phyloP scores from a whole-genome alignment of 352 stramenopile genomes.

The Pythium dissotocum region DNA sequence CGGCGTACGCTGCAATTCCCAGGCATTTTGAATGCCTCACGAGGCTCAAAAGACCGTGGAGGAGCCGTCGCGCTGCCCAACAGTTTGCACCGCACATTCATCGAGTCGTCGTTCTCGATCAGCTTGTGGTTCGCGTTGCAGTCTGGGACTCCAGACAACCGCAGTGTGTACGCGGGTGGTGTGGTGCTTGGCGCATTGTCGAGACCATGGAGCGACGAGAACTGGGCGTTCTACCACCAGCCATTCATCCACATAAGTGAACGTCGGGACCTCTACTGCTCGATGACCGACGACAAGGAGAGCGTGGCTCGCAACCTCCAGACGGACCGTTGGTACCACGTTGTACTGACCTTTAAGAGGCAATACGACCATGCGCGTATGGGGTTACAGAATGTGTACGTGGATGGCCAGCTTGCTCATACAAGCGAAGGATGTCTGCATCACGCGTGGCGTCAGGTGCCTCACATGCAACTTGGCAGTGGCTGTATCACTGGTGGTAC shows the following conservation, averaged over 20 bases:
- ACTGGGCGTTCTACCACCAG: slow-evolving; percentile 8
- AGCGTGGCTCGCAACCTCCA: not conserved
- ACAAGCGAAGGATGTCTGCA: not conserved
- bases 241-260: slow-evolving; percentile 22
- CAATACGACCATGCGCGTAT: not conserved
- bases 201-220: not conserved
- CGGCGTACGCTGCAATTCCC: not conserved
- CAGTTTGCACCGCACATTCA: not conserved
- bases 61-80: not conserved
- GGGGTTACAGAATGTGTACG: slow-evolving; percentile 6
- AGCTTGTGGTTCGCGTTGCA: slow-evolving; percentile 21
- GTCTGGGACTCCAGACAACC: not conserved
- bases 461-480: slow-evolving; percentile 11
- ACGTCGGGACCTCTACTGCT: slow-evolving; percentile 25
- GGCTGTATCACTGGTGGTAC: slow-evolving; percentile 17
- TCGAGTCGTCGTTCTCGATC: slow-evolving; percentile 10
- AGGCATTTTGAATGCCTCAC: not conserved
- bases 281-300: slow-evolving; percentile 10
- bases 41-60: not conserved
- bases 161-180: not conserved
- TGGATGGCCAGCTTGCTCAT: slow-evolving; percentile 9
- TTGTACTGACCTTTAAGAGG: not conserved
- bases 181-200: not conserved
- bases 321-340: slow-evolving; percentile 16
- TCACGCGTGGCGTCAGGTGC: slow-evolving; percentile 6